phyloP scores from a whole-genome alignment of 2,329 filamentous ascomycete species.

The Dactylellina drechsleri region DNA sequence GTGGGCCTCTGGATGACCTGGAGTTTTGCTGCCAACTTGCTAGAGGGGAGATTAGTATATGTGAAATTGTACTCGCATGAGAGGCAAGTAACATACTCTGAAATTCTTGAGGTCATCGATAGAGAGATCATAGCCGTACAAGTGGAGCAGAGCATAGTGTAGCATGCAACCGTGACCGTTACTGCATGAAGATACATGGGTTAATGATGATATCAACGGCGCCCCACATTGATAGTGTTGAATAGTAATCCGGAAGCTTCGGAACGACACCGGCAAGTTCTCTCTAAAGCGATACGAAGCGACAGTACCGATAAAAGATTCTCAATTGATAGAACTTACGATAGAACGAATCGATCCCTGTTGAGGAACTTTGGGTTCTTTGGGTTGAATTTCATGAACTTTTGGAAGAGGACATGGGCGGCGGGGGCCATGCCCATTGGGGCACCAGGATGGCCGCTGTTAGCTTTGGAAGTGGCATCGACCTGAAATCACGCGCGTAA shows the following conservation, averaged over 20 bases:
- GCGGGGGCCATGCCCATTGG: constrained; percentile 97
- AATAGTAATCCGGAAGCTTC: constrained; percentile 26
- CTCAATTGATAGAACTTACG: constrained; percentile 72
- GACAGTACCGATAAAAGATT: not conserved
- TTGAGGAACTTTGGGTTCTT: constrained; percentile 98
- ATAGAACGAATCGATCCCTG: constrained; percentile 98
- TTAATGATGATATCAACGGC: constrained; percentile 21
- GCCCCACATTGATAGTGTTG: constrained; percentile 21
- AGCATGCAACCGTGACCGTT: constrained; percentile 99
- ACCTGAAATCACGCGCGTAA: constrained; percentile 66
- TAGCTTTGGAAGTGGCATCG: constrained; percentile 95
- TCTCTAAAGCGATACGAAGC: too few relatives aligned
- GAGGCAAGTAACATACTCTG: constrained; percentile 74
- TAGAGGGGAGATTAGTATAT: constrained; percentile 59
- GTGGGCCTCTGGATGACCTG: constrained; percentile 94
- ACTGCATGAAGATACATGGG: constrained; percentile 64
- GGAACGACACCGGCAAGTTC: not conserved
- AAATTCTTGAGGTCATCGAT: constrained; percentile 95
- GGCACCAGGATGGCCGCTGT: constrained; percentile 98
- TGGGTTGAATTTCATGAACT: constrained; percentile 99
- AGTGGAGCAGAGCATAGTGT: constrained; percentile 96
- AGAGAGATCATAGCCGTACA: constrained; percentile 87
- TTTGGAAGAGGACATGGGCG: constrained; percentile 97
- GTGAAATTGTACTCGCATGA: constrained; percentile 25
- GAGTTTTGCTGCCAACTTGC: constrained; percentile 82